phyloP scores from a whole-genome alignment of 306 rosid genomes.

The Glycyrrhiza uralensis region DNA sequence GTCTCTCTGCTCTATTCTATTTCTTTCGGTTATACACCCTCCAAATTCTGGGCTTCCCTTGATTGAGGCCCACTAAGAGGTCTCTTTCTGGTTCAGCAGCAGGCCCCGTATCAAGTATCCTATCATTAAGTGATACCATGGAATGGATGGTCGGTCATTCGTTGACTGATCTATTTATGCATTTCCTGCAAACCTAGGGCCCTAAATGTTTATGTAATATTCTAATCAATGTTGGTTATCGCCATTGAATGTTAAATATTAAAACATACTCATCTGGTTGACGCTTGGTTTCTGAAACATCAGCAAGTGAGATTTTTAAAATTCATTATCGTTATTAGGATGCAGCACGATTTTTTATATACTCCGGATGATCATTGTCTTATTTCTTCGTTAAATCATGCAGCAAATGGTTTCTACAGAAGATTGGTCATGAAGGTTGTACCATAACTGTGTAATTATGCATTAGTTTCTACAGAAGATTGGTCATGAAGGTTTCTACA shows the following conservation, averaged over 20 bases:
- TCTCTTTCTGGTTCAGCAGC: neutral
- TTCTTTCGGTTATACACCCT: neutral
- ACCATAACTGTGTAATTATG: constrained; percentile 9
- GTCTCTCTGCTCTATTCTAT: neutral
- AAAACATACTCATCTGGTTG: neutral
- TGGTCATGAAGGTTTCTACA: neutral
- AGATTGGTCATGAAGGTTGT: constrained; percentile 90
- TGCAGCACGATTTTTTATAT: neutral
- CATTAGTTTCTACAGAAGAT: neutral
- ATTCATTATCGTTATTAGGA: neutral
- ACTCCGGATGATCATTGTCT: constrained; percentile 25
- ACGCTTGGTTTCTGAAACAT: constrained; percentile 1
- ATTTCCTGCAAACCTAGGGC: no score
- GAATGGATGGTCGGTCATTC: no score
- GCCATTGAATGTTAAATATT: no score
- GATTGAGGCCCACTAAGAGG: neutral
- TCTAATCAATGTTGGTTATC: no score
- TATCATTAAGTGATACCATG: no score
- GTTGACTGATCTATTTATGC: no score
- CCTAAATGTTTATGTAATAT: no score
- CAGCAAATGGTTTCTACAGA: constrained; percentile 99
- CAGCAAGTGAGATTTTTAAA: neutral
- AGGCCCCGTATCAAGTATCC: neutral
- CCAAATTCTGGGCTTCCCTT: neutral
- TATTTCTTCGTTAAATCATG: constrained; percentile 32